phyloP scores from a whole-genome alignment of 1,284 basidiomycete genomes.

The Ustilago tritici region DNA sequence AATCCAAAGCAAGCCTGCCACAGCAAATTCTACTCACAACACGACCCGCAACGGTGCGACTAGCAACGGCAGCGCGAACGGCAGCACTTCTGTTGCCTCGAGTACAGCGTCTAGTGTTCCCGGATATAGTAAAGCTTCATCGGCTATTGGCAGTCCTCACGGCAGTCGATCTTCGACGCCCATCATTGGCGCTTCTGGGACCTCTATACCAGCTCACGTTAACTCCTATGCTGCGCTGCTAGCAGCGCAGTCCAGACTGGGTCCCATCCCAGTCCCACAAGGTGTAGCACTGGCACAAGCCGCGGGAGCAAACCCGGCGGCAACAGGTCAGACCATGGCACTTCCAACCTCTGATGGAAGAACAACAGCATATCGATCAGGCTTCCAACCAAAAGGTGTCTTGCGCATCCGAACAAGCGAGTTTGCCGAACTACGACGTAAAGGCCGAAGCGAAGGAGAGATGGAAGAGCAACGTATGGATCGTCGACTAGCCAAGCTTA shows the following conservation, averaged over 20 bases:
- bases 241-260: slow-evolving; percentile 43
- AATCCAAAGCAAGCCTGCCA: slow-evolving; percentile 4
- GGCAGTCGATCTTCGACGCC: slow-evolving; percentile 46
- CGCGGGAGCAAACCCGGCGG: slow-evolving; percentile 13
- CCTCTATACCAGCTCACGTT: slow-evolving; percentile 43
- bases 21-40: not conserved
- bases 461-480: slow-evolving; percentile 64
- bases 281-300: slow-evolving; percentile 48
- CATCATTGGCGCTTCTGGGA: slow-evolving; percentile 31
- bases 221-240: slow-evolving; percentile 52
- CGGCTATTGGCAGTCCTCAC: slow-evolving; percentile 28
- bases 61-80: not conserved
- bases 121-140: slow-evolving; percentile 33
- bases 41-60: not conserved
- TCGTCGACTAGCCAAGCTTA: slow-evolving; percentile 59
- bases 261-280: slow-evolving; percentile 52
- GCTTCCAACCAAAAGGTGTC: slow-evolving; percentile 64
- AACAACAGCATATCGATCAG: slow-evolving; percentile 47
- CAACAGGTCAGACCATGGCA: not conserved
- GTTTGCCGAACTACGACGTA: slow-evolving; percentile 39
- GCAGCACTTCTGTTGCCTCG: slow-evolving; percentile 11
- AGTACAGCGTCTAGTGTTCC: slow-evolving; percentile 36
- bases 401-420: slow-evolving; percentile 51
- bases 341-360: slow-evolving; percentile 23
- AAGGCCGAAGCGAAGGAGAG: slow-evolving; percentile 40